phyloP scores from a whole-genome alignment of 31 red algal species.

The Odonthalia washingtoniensis region DNA sequence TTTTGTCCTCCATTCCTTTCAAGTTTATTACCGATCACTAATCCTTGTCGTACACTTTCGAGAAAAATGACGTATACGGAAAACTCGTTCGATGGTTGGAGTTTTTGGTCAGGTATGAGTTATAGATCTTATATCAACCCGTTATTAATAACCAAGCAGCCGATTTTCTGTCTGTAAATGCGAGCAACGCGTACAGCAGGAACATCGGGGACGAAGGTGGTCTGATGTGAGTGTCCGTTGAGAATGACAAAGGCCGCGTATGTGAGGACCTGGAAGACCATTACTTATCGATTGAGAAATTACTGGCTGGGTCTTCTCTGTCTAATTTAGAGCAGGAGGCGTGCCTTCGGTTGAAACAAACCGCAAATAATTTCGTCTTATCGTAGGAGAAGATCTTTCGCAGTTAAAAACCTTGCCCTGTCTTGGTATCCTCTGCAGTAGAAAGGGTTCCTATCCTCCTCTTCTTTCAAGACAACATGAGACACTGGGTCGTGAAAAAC shows the following conservation, averaged over 20 bases:
- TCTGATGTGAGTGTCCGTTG: too few species aligned
- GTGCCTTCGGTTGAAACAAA: neutral
- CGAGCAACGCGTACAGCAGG: neutral
- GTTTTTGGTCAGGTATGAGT: neutral
- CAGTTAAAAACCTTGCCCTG: neutral
- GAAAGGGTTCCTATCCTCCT: neutral
- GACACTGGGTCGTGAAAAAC: neutral
- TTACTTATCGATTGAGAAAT: neutral
- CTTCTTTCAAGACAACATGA: neutral
- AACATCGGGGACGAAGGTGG: neutral
- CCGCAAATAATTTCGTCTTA: neutral
- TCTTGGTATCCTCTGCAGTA: neutral
- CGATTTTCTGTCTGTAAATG: neutral
- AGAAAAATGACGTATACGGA: neutral
- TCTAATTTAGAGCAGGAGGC: neutral
- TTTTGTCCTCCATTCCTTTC: neutral
- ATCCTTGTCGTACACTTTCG: neutral
- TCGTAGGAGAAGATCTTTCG: neutral
- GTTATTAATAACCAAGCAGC: neutral
- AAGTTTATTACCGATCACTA: neutral
- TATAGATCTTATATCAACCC: neutral
- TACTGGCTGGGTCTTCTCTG: neutral
- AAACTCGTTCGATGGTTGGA: slow-evolving; percentile 5
- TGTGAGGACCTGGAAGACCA: too few species aligned
- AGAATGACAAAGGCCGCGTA: too few species aligned